A percentile compares a stretch with the other conserved stretches of the same genome.
Conservation (phyloP, 805 yeast species). For the Myxozyma neotropica region DNA sequence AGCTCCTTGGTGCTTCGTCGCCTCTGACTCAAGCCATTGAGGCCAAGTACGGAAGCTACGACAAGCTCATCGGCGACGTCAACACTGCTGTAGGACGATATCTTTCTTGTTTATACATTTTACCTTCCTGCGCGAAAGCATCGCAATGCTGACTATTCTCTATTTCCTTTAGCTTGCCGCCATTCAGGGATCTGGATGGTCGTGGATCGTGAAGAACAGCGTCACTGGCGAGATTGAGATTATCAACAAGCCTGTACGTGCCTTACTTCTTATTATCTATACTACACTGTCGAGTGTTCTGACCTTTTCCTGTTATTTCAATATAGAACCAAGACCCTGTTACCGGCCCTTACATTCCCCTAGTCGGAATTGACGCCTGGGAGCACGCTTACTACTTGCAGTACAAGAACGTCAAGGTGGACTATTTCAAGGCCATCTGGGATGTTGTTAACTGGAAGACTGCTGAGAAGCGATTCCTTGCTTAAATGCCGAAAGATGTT, state of each 20-base stretch:
- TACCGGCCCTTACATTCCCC: slow-evolving; percentile 65
- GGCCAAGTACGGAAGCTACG: slow-evolving; percentile 71
- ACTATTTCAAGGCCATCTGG: slow-evolving; percentile 93
- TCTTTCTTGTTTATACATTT: slow-evolving; percentile 44
- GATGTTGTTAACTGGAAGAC: slow-evolving; percentile 91
- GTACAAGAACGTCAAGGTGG: slow-evolving; percentile 87
- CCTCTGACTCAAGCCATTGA: slow-evolving; percentile 61
- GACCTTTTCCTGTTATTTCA: background rate
- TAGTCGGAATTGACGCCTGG: slow-evolving; percentile 86
- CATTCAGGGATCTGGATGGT: slow-evolving; percentile 96
- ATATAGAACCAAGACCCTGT: slow-evolving; percentile 80
- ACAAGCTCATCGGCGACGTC: slow-evolving; percentile 62
- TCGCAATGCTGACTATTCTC: background rate
- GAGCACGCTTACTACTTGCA: slow-evolving; percentile 95
- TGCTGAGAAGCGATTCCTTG: slow-evolving; percentile 72
- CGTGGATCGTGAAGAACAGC: slow-evolving; percentile 81
- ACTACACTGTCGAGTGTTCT: too few relatives aligned
- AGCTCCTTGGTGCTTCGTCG: slow-evolving; percentile 57
- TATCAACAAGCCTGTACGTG: slow-evolving; percentile 59
- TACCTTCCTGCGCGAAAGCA: background rate
- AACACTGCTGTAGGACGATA: slow-evolving; percentile 40
- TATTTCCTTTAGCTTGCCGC: slow-evolving; percentile 62
- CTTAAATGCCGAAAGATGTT: slow-evolving; percentile 27
- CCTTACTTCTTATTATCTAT: background rate
- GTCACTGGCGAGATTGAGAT: slow-evolving; percentile 75